Base-by-base conservation (phyloP, 73 alveolate species). In the Paramecium sexaurelia region DNA sequence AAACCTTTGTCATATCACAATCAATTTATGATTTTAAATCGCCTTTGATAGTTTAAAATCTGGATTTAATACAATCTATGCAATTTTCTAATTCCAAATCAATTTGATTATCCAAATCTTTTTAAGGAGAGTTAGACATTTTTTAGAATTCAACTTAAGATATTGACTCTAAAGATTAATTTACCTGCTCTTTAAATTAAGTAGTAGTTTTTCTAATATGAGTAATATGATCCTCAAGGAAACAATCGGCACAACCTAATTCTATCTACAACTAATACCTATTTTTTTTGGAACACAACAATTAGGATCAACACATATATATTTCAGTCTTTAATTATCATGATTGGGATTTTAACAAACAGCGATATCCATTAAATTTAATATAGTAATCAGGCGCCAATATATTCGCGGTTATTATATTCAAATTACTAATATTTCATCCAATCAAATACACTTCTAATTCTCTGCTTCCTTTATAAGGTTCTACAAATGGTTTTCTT, bases 211-310 rank as follows among this genome's bases (percentile, higher is more conserved):
- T 73, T 73, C 87, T 73, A 33, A 33, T 20, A 36, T 73, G 87
- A 11, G 87, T 73, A 8, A 73, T 39, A 39, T 73, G 87, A 73
- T 73, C 87, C 13, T 73, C 87, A 39, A 73, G 87, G 35, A 73
- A 73, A 39, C 87, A 73, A 73, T 73, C 87, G 5, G 87, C 33
- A 73, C 87, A 73, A 17, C 87, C 87, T 73, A 73, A 27, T 6
- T 20, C 5, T 11, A 15, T 13, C 7, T 36, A 36, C 15, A 73
- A 73, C 0, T 15, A 22, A 35, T 73, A 73, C 87, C 87, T 13
- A 73, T 36, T 73, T 33, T 73, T 73, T 33, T 73, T 7, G 27
- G 19, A 27, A 73, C 26, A 9, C 19, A 8, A 39, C 87, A 73
- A 9, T 17, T 39, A 2, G 87, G 87, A 39, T 73, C 87, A 0